These are phyloP conservation scores for Plasmodium gonderi DNA, from an alignment of 169 alveolate species.

Conservation along the genomic window DNA sequence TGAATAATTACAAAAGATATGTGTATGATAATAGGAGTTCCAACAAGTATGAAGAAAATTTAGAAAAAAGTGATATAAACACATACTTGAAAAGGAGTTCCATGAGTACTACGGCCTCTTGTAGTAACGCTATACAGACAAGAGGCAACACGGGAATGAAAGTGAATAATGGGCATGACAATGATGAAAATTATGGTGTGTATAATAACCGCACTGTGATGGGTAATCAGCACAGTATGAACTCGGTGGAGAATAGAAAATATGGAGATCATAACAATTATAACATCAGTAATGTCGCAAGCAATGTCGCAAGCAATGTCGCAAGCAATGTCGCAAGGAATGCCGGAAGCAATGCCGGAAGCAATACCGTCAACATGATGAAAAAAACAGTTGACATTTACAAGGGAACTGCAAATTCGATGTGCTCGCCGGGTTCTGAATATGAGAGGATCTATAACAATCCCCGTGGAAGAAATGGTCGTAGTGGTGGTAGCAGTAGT, in stretches of 20 bases:
- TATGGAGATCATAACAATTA: constrained; percentile 12
- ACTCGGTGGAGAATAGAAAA: constrained; percentile 1
- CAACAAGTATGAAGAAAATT: constrained; percentile 12
- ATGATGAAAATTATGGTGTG: not conserved
- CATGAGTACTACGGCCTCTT: not conserved
- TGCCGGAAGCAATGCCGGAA: too few species aligned
- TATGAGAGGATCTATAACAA: constrained; percentile 37
- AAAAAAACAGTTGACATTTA: constrained; percentile 23
- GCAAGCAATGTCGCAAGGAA: too few species aligned
- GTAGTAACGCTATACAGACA: constrained; percentile 16
- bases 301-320: too few species aligned
- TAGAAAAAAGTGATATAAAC: constrained; percentile 11
- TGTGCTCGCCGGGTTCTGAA: constrained; percentile 3
- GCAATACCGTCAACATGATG: not conserved
- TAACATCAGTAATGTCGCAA: too few species aligned
- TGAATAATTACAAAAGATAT: constrained; percentile 21
- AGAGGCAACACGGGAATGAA: constrained; percentile 1
- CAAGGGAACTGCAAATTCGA: constrained; percentile 41
- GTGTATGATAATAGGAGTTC: constrained; percentile 7
- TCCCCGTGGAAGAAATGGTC: not conserved
- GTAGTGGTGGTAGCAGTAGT: not conserved
- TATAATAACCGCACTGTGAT: not conserved
- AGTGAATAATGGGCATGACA: constrained; percentile 4
- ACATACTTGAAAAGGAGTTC: constrained; percentile 23
- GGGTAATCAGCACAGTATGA: constrained; percentile 10